These are phyloP conservation scores for Pseudoneurospora amorphoporcata DNA, from an alignment of 495 filamentous ascomycete genomes.

Conservation along the genomic window DNA sequence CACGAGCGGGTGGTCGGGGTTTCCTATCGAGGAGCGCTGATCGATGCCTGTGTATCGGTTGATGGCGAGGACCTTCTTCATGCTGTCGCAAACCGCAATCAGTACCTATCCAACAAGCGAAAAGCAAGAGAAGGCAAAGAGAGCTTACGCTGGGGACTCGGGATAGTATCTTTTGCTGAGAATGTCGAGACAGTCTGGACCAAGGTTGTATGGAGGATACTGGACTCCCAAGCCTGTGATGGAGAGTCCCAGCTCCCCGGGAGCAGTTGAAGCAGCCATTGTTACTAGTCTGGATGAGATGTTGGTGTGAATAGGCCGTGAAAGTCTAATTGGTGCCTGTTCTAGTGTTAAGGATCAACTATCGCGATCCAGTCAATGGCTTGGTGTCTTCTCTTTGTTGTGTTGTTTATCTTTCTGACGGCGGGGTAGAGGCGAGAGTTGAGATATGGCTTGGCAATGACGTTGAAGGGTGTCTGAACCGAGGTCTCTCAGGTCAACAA, in stretches of 20 bases:
- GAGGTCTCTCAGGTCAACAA: neutral
- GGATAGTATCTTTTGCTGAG: slow-evolving; percentile 39
- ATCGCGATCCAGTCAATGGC: neutral
- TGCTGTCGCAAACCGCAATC: slow-evolving; percentile 19
- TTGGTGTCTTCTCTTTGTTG: neutral
- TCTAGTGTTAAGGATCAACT: neutral
- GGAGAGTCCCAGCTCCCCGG: slow-evolving; percentile 36
- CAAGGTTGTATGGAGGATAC: slow-evolving; percentile 40
- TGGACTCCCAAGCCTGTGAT: slow-evolving; percentile 39
- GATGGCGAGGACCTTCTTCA: slow-evolving; percentile 50
- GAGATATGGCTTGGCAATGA: neutral
- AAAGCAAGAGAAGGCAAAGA: neutral
- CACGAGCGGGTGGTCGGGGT: slow-evolving; percentile 45
- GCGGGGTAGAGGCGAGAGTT: neutral
- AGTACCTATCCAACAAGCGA: neutral
- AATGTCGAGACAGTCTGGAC: slow-evolving; percentile 27
- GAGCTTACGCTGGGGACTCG: slow-evolving; percentile 37
- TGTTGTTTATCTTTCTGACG: neutral
- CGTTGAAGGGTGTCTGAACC: neutral
- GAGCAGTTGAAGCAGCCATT: slow-evolving; percentile 15
- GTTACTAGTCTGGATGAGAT: neutral
- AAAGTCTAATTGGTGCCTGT: slow-evolving; percentile 6
- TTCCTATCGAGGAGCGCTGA: slow-evolving; percentile 47
- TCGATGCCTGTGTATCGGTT: slow-evolving; percentile 57
- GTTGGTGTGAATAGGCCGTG: neutral